Base-by-base conservation (phyloP, 805 yeast species). In the Ogataea trehaloabstinens region DNA sequence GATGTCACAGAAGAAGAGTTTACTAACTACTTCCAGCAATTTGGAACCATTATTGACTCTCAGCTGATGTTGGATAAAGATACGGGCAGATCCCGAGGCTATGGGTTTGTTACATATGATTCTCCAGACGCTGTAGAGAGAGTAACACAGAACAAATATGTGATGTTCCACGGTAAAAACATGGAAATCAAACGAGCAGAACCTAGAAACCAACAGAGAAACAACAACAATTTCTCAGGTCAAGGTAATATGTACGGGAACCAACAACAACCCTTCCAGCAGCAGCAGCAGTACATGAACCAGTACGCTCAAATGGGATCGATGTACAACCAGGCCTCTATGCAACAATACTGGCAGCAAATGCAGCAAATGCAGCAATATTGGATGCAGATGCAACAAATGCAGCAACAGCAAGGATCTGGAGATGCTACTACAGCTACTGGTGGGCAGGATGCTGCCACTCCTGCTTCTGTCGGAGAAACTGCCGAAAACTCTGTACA, bases 1-100 rank as follows among this genome's bases (percentile, higher is more conserved):
- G 91, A 87, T 58, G 96, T 90, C 37, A 88, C 89, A 46, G 96
- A 95, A 52, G 77, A 77, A 48, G 97, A 90, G 49, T 93, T 91
- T 64, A 83, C 82, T 60, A 81, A 76, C 35, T 89, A 85, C 63
- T 91, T 91, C 58, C 77, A 85, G 40, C 83, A 83, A 64, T 91
- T 82, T 63, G 98, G 97, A 52, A 78, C 80, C 29, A 90, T 91
- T 42, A 85, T 91, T 53, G 98, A 93, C 64, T 95, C 96, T 35
- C 97, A 90, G 66, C 76, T 91, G 51, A 91, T 91, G 99, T 77
- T 91, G 51, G 97, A 91, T 64, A 93, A 91, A 65, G 97, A 90
- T 61, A 86, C 97, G 4, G 97, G 98, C 43, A 79, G 95, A 57
- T 88, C 96, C 2, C 78, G 98, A 68, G 99, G 99, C 19, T 91